Conservation (phyloP, 352 stramenopile species). For the Phytophthora boehmeriae region DNA sequence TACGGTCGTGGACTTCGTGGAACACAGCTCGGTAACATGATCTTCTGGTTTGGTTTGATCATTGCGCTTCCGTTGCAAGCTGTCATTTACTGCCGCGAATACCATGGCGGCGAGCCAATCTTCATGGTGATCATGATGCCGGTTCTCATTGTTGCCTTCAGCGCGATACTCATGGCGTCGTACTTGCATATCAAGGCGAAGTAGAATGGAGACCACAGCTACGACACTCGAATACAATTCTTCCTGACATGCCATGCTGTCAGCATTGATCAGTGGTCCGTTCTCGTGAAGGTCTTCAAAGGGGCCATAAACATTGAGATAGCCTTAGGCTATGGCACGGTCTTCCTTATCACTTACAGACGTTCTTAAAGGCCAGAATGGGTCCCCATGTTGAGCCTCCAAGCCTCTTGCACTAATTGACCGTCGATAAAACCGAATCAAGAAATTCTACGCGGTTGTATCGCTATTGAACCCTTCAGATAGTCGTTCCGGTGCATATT, state of each 20-base stretch:
- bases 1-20: constrained; percentile 66
- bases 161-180: constrained; percentile 37
- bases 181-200: constrained; percentile 33
- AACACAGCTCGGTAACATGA: constrained; percentile 64
- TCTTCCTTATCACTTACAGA: no score
- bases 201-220: not conserved
- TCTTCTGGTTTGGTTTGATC: constrained; percentile 75
- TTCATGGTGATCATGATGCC: constrained; percentile 74
- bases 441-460: constrained; percentile 67
- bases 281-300: no score
- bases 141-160: constrained; percentile 54
- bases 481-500: constrained; percentile 63
- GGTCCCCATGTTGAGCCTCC: constrained; percentile 15
- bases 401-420: constrained; percentile 21
- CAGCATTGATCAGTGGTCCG: no score
- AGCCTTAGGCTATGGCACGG: no score
- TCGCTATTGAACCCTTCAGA: constrained; percentile 75
- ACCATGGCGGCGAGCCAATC: constrained; percentile 67
- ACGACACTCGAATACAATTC: not conserved
- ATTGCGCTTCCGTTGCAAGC: constrained; percentile 58
- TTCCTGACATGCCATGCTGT: no score
- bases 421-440: constrained; percentile 39
- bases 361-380: constrained; percentile 6
- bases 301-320: no score
- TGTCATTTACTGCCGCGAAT: constrained; percentile 71